A percentile compares a stretch with the other conserved stretches of the same genome.
Evolutionary conservation across 768 basidiomycete species (phyloP).

Genomic region (Russula brevipes): DNA sequence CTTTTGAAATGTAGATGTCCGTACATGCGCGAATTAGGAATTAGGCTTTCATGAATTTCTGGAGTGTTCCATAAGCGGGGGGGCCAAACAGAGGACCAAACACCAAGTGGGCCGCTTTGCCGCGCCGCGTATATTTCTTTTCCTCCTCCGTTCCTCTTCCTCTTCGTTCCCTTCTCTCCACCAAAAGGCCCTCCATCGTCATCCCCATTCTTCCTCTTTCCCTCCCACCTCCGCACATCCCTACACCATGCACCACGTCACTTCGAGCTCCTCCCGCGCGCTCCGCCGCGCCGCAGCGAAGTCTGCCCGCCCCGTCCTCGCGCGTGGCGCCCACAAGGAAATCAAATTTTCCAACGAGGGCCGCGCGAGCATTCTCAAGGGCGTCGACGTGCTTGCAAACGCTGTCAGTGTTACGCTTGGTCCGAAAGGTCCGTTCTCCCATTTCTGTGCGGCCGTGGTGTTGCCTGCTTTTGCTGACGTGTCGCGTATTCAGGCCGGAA

Average conservation of each 20-base stretch:
- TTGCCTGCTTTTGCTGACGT: conserved; percentile 22
- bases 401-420: conserved; percentile 96
- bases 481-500: conserved; percentile 62
- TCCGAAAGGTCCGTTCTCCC: conserved; percentile 67
- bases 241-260: conserved; percentile 64
- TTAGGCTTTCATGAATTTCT: too few relatives aligned
- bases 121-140: not conserved
- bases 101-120: conserved; percentile 2
- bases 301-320: conserved; percentile 47
- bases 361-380: conserved; percentile 86
- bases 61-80: not conserved
- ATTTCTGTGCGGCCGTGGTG: not conserved
- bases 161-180: not conserved
- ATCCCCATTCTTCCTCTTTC: conserved; percentile 12
- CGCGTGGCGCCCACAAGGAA: conserved; percentile 87
- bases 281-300: conserved; percentile 63
- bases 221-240: conserved; percentile 15
- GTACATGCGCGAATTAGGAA: too few relatives aligned
- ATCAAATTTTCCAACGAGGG: conserved; percentile 96
- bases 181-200: conserved; percentile 5
- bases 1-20: too few relatives aligned
- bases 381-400: conserved; percentile 95
- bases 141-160: not conserved
- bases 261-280: conserved; percentile 56
- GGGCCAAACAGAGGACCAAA: conserved; percentile 9